Conservation (phyloP, 768 basidiomycete genomes). For the Serpula lacrymans region DNA sequence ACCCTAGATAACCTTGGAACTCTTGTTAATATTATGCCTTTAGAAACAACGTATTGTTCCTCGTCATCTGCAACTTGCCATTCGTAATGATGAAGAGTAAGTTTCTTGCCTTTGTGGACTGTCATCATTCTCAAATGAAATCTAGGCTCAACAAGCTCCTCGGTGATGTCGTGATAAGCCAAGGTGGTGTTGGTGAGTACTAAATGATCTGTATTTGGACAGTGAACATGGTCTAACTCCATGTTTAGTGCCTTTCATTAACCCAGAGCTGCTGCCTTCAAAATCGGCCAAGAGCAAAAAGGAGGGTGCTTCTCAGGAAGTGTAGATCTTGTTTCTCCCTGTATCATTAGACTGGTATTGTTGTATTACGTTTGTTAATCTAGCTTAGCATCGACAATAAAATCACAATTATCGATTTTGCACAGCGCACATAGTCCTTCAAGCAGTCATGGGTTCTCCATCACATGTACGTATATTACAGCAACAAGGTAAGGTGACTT, state of each 20-base stretch:
- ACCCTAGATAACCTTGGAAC: background rate
- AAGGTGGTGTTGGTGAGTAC: constrained; percentile 82
- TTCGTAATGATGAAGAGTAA: constrained; percentile 74
- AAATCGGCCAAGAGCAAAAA: constrained; percentile 47
- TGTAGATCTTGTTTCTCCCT: constrained; percentile 26
- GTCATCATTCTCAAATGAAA: constrained; percentile 1
- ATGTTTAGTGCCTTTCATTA: constrained; percentile 61
- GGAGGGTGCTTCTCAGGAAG: constrained; percentile 48
- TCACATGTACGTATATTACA: too few species aligned
- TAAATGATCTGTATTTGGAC: too few species aligned
- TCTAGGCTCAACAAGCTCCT: constrained; percentile 54
- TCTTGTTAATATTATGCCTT: background rate
- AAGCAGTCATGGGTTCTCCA: too few species aligned
- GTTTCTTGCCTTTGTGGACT: constrained; percentile 12
- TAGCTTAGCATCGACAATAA: too few species aligned
- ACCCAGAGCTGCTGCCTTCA: constrained; percentile 43
- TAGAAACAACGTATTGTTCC: constrained; percentile 77
- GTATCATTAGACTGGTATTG: constrained; percentile 19
- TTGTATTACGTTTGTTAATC: constrained; percentile 23
- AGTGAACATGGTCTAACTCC: too few species aligned
- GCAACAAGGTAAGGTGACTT: too few species aligned
- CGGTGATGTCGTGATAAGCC: constrained; percentile 63
- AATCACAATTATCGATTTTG: too few species aligned
- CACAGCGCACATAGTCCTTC: too few species aligned
- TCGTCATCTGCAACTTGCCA: constrained; percentile 71